Evolutionary conservation across 2,329 filamentous ascomycete species (phyloP).

Genomic region (Aspergillus brasiliensis): DNA sequence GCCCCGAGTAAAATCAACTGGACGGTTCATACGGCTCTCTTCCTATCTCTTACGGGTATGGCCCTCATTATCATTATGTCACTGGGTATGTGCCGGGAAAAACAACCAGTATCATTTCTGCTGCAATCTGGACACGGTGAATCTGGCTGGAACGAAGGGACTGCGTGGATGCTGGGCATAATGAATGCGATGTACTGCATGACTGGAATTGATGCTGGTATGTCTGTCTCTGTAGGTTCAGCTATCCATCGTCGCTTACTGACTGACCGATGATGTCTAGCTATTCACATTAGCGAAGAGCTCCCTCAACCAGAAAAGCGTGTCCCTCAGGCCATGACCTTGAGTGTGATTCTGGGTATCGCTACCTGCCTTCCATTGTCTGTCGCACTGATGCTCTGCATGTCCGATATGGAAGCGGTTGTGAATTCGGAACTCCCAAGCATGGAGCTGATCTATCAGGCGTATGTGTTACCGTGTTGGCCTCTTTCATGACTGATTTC

Average conservation of each 20-base stretch:
- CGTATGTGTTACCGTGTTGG: background rate
- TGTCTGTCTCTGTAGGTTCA: no score
- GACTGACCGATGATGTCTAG: background rate
- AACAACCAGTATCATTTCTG: background rate
- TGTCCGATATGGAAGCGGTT: constrained; percentile 20
- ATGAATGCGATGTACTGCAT: background rate
- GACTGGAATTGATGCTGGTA: background rate
- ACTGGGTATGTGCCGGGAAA: background rate
- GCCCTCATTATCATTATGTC: background rate
- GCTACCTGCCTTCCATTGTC: constrained; percentile 14
- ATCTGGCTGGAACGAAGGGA: background rate
- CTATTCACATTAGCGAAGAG: constrained; percentile 13
- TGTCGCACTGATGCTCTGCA: constrained; percentile 21
- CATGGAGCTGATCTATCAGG: constrained; percentile 14
- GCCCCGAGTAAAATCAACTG: background rate
- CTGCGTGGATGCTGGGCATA: constrained; percentile 1
- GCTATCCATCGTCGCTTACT: background rate
- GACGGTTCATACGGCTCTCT: background rate
- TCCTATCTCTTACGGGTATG: background rate
- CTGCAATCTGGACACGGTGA: background rate
- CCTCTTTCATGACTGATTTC: background rate
- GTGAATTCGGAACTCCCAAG: constrained; percentile 14
- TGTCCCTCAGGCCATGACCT: constrained; percentile 20
- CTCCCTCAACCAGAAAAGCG: constrained; percentile 16
- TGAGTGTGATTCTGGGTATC: constrained; percentile 7